A percentile compares a stretch with the other conserved stretches of the same genome.
Evolutionary conservation across 805 yeast species (phyloP).

Genomic region (Myxozyma vanderwaltii): DNA sequence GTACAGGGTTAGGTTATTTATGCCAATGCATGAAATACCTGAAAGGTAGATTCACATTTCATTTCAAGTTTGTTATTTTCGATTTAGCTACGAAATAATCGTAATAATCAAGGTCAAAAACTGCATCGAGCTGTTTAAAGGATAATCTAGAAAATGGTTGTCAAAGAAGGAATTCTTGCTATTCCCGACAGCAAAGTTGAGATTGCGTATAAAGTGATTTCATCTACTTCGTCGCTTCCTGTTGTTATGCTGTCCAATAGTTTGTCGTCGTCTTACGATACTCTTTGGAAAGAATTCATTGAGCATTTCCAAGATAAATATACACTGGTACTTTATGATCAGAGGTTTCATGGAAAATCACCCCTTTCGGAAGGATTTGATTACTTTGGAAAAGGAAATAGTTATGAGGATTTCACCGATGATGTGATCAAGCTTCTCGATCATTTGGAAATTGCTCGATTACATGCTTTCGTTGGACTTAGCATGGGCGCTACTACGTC

Average conservation of each 20-base stretch:
- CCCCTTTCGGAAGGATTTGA: conserved; percentile 27
- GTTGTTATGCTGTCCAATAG: conserved; percentile 30
- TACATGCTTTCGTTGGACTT: conserved; percentile 29
- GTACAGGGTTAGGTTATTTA: too few species aligned
- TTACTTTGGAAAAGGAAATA: conserved; percentile 22
- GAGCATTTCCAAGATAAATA: conserved; percentile 22
- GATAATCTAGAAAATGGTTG: neutral
- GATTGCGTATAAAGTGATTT: conserved; percentile 17
- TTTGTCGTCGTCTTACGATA: conserved; percentile 9
- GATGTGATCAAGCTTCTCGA: conserved; percentile 26
- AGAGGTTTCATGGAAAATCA: conserved; percentile 32
- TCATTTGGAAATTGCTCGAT: conserved; percentile 22
- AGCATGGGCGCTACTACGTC: conserved; percentile 34
- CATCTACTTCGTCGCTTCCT: conserved; percentile 13
- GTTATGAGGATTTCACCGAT: conserved; percentile 25
- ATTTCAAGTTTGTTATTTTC: too few species aligned
- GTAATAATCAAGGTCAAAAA: too few species aligned
- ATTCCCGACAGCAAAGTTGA: neutral
- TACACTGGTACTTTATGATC: conserved; percentile 29
- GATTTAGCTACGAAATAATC: too few species aligned
- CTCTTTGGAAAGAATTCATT: conserved; percentile 28
- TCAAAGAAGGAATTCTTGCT: conserved; percentile 13
- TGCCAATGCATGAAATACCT: too few species aligned
- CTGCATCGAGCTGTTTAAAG: too few species aligned
- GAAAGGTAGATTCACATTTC: too few species aligned